Base-by-base conservation (phyloP, 2,329 filamentous ascomycete genomes). In the Reticulascus tulasneorum region DNA sequence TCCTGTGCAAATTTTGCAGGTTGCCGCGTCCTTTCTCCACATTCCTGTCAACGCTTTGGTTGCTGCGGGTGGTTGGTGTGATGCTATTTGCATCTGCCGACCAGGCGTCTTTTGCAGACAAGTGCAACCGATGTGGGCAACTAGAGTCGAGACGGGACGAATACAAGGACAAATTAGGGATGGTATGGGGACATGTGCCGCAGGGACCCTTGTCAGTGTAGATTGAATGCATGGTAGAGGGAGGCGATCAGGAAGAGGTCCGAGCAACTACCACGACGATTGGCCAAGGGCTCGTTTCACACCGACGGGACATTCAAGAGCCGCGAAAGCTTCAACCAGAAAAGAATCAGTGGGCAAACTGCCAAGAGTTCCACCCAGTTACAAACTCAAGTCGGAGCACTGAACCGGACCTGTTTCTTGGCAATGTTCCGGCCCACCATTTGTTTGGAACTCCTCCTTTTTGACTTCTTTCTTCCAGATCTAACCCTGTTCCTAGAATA, bases 321-420 rank as follows among this genome's bases (percentile, higher is more conserved):
- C 38, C 38, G 38, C 38, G 35, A 27, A 12, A n/a, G 29, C 13
- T 21, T 17, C 25, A 30, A 22, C 30, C 26, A 34, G 26, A 39
- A 29, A 41, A 26, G 28, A 26, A 38, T 29, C 25, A 23, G 38
- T 11, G 7, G 11, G 15, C 29, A 9, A 17, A 30, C 25, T 28
- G 39, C 39, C 39, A 42, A 42, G 39, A 42, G 36, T 42, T 42
- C 39, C 30, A 28, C 30, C 30, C 36, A 35, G 39, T 42, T 42
- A 42, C 36, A 42, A 28, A 37, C 23, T 33, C 17, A 33, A 8
- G 29, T 19, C 23, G 21, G 20, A 37, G 33, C 21, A 25, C 15
- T n/a, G n/a, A n/a, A n/a, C n/a, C n/a, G n/a, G n/a, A n/a, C n/a
- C n/a, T n/a, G n/a, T n/a, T n/a, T n/a, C n/a, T n/a, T n/a, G n/a